phyloP scores from a whole-genome alignment of 1,284 basidiomycete species.

The Malassezia brasiliensis region DNA sequence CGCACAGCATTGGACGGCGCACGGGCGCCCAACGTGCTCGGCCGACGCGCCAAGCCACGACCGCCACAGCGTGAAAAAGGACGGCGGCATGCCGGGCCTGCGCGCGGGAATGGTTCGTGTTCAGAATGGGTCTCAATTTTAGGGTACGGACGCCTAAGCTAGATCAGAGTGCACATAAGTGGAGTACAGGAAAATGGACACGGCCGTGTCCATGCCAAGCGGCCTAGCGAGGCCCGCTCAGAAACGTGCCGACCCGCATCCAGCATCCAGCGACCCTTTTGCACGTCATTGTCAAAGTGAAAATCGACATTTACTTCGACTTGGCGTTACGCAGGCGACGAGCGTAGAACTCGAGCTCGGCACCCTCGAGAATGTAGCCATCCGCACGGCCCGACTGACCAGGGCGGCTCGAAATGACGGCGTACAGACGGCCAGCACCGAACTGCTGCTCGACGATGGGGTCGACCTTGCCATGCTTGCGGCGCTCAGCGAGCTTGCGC shows the following conservation, averaged over 20 bases:
- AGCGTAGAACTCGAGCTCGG: conserved; percentile 47
- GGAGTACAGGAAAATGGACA: conserved; percentile 8
- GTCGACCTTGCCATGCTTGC: conserved; percentile 43
- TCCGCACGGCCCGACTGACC: conserved; percentile 45
- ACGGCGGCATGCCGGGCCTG: too few species aligned
- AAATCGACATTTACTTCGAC: conserved; percentile 26
- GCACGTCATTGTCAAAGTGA: background rate
- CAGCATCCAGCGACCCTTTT: conserved; percentile 16
- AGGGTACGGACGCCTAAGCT: conserved; percentile 13
- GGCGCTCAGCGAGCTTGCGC: conserved; percentile 38
- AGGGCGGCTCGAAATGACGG: conserved; percentile 42
- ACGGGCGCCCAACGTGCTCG: too few species aligned
- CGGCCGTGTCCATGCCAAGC: background rate
- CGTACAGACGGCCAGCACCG: conserved; percentile 46
- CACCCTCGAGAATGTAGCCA: conserved; percentile 47
- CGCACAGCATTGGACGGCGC: too few species aligned
- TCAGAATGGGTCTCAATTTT: conserved; percentile 12
- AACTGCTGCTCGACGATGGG: conserved; percentile 48
- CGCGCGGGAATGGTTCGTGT: background rate
- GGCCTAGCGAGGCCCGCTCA: background rate
- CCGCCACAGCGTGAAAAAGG: too few species aligned
- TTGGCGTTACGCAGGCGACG: conserved; percentile 40
- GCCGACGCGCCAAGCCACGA: too few species aligned
- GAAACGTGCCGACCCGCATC: conserved; percentile 2
- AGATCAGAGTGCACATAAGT: conserved; percentile 6